Evolutionary conservation across 192 early-diverging fungal genomes (phyloP).

Genomic region (Backusella westeae): DNA sequence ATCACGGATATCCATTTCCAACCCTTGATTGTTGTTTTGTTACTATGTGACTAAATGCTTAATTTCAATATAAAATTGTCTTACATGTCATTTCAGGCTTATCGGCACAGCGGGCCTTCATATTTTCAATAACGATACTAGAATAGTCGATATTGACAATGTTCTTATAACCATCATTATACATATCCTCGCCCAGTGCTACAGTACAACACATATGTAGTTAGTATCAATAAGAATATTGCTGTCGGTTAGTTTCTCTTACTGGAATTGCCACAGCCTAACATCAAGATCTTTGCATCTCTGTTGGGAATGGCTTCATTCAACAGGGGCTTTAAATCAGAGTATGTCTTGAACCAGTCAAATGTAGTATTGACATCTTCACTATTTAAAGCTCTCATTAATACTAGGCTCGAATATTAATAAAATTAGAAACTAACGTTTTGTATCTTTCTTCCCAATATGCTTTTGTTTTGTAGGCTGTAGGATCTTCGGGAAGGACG

Average conservation of each 20-base stretch:
- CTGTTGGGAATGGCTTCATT: conserved; percentile 49
- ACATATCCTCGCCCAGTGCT: conserved; percentile 78
- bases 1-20: conserved; percentile 77
- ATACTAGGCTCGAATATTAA: background rate
- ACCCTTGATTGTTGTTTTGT: conserved; percentile 30
- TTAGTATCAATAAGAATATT: background rate
- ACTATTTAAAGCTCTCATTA: conserved; percentile 27
- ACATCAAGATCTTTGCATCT: conserved; percentile 69
- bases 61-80: background rate
- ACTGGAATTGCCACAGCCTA: conserved; percentile 87
- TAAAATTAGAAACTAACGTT: conserved; percentile 34
- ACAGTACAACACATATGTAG: background rate
- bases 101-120: conserved; percentile 55
- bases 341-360: conserved; percentile 90
- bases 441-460: conserved; percentile 77
- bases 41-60: background rate
- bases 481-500: conserved; percentile 60
- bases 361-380: conserved; percentile 54
- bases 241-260: background rate
- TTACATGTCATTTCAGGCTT: conserved; percentile 58
- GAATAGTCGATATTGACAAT: conserved; percentile 84
- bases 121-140: conserved; percentile 72
- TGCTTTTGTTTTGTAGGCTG: conserved; percentile 68
- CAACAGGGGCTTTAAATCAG: conserved; percentile 64
- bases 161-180: conserved; percentile 68